Conservation (phyloP, 768 basidiomycete species). For the Leccinum imitatum region DNA sequence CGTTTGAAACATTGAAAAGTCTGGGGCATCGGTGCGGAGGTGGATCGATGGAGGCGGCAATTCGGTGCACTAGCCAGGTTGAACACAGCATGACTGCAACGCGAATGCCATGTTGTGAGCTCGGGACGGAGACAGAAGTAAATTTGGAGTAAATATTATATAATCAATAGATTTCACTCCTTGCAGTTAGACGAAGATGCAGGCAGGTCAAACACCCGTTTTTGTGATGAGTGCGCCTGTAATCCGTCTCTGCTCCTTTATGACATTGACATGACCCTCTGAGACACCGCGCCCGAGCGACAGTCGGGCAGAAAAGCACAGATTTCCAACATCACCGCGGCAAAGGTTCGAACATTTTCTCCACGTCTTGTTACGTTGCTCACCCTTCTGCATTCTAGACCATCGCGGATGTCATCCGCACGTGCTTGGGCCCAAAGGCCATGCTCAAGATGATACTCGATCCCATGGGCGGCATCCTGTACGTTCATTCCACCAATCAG, state of each 20-base stretch:
- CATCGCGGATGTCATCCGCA: constrained; percentile 96
- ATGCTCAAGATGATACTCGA: constrained; percentile 99
- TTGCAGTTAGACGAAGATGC: neutral
- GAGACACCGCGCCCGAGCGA: constrained; percentile 92
- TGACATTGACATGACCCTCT: neutral
- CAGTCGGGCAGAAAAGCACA: constrained; percentile 95
- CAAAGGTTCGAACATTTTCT: constrained; percentile 62
- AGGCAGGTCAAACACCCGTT: neutral
- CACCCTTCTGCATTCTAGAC: constrained; percentile 49
- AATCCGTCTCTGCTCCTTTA: neutral
- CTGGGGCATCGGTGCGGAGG: no score
- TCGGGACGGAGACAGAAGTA: no score
- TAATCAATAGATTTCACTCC: no score
- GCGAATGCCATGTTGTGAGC: no score
- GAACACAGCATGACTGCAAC: no score
- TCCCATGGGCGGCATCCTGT: constrained; percentile 99
- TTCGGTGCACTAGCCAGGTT: no score
- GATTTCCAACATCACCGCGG: constrained; percentile 94
- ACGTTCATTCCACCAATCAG: constrained; percentile 25
- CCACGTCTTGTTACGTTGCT: neutral
- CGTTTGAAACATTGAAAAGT: no score
- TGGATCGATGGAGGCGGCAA: no score
- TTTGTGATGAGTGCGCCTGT: neutral
- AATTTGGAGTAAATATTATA: no score
- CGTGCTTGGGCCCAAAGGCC: constrained; percentile 94